Evolutionary conservation across 83 land plant species (phyloP).

Genomic region (Picea engelmannii): DNA sequence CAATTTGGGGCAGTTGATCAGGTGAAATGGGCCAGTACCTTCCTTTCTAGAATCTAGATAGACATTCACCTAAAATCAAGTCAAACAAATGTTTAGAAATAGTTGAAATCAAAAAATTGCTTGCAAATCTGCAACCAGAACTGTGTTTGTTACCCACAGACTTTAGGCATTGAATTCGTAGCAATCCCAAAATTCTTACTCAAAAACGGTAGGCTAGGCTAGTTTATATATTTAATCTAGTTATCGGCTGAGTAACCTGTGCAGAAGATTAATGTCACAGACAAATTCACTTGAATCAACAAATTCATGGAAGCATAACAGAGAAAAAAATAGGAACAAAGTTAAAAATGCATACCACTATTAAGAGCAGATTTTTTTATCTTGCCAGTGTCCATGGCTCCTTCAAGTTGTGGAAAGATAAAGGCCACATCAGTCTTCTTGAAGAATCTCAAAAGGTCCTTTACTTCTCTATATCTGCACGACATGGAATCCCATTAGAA

Average conservation of each 20-base stretch:
- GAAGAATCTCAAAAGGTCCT: conserved; percentile 47
- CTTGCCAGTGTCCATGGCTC: conserved; percentile 39
- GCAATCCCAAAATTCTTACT: neutral
- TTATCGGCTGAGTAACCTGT: too few species aligned
- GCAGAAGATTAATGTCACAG: too few species aligned
- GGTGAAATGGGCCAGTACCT: conserved; percentile 61
- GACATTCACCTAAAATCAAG: conserved; percentile 48
- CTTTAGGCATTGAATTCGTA: neutral
- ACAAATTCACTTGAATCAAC: too few species aligned
- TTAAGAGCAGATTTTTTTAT: conserved; percentile 47
- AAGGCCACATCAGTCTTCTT: conserved; percentile 37
- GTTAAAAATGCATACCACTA: conserved; percentile 49
- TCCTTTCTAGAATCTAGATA: conserved; percentile 54
- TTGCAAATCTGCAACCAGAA: too few species aligned
- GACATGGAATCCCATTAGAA: too few species aligned
- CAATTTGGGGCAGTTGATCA: conserved; percentile 47
- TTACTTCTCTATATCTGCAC: conserved; percentile 33
- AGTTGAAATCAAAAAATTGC: too few species aligned
- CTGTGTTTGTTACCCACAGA: neutral
- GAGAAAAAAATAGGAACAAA: too few species aligned
- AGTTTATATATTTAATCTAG: too few species aligned
- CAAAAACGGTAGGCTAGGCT: too few species aligned
- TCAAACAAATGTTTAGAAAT: neutral
- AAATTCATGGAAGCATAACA: too few species aligned
- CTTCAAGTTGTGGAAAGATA: conserved; percentile 37